phyloP scores from a whole-genome alignment of 768 basidiomycete genomes.

The Cubamyces sp. region DNA sequence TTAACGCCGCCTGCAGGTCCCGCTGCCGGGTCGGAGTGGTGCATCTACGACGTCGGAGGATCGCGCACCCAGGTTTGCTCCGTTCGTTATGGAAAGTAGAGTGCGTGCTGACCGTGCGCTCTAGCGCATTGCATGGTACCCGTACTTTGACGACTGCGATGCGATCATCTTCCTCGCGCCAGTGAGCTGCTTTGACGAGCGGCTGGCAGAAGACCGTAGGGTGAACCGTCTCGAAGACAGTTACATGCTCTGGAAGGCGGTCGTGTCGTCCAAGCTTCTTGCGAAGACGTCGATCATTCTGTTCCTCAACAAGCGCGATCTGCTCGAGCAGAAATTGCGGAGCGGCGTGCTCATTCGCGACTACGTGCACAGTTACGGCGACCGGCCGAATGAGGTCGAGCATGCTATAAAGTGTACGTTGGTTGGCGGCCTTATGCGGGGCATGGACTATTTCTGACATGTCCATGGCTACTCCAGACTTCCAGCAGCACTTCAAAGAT shows the following conservation, averaged over 20 bases:
- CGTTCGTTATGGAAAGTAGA: not conserved
- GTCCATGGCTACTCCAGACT: conserved; percentile 49
- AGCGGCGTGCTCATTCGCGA: conserved; percentile 68
- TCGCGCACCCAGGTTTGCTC: conserved; percentile 64
- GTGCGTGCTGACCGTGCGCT: not conserved
- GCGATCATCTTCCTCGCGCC: conserved; percentile 85
- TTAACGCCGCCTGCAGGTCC: conserved; percentile 41
- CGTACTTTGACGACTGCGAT: conserved; percentile 83
- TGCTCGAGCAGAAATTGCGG: conserved; percentile 72
- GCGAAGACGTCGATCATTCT: conserved; percentile 39
- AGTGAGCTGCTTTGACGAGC: conserved; percentile 84
- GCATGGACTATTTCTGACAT: conserved; percentile 15
- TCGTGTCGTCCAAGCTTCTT: conserved; percentile 36
- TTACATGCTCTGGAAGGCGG: conserved; percentile 37
- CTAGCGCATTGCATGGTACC: conserved; percentile 67
- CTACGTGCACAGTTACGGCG: conserved; percentile 73
- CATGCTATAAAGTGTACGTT: conserved; percentile 72
- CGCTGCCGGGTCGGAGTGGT: conserved; percentile 65
- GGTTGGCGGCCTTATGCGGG: not conserved
- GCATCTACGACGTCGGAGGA: conserved; percentile 82
- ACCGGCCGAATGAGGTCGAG: conserved; percentile 68
- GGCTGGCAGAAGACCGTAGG: conserved; percentile 67
- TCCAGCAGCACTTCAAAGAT: conserved; percentile 81
- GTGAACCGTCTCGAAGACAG: conserved; percentile 65
- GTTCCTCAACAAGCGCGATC: conserved; percentile 60